These are phyloP conservation scores for Monilinia fructigena DNA, from an alignment of 2,329 filamentous ascomycete genomes.

Conservation along the genomic window DNA sequence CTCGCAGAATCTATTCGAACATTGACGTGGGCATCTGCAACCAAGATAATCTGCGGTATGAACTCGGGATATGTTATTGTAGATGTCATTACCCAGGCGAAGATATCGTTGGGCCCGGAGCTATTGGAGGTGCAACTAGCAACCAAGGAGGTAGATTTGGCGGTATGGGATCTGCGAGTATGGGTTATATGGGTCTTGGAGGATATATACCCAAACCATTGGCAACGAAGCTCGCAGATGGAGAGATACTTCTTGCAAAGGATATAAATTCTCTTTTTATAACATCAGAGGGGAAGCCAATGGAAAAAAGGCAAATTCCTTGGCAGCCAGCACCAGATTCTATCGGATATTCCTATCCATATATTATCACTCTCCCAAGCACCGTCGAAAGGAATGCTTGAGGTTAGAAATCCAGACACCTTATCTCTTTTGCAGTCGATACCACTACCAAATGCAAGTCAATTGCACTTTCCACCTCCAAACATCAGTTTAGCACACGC, in stretches of 20 bases:
- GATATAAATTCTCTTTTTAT: conserved; percentile 96
- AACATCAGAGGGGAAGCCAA: conserved; percentile 74
- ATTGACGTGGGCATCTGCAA: conserved; percentile 86
- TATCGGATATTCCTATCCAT: conserved; percentile 95
- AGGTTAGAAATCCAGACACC: conserved; percentile 90
- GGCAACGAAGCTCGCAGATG: conserved; percentile 76
- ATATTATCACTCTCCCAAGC: conserved; percentile 82
- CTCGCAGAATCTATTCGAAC: conserved; percentile 82
- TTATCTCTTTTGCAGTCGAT: conserved; percentile 87
- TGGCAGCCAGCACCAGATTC: conserved; percentile 87
- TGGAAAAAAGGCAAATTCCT: conserved; percentile 85
- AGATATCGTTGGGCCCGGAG: conserved; percentile 76
- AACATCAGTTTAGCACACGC: conserved; percentile 93
- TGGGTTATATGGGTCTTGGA: conserved; percentile 96
- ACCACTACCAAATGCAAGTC: conserved; percentile 73
- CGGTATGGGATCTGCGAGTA: conserved; percentile 77
- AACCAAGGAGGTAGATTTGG: conserved; percentile 64
- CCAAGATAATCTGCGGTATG: conserved; percentile 84
- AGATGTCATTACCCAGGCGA: conserved; percentile 71
- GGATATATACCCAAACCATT: conserved; percentile 89
- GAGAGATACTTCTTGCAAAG: conserved; percentile 89
- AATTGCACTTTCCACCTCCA: conserved; percentile 87
- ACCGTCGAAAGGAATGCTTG: conserved; percentile 77
- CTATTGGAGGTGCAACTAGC: conserved; percentile 62
- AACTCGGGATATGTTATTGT: conserved; percentile 89